Percentiles rank a stretch among this genome's conserved stretches.
phyloP scores from a whole-genome alignment of 2,329 filamentous ascomycete species.

The Paracamarosporium sp. region DNA sequence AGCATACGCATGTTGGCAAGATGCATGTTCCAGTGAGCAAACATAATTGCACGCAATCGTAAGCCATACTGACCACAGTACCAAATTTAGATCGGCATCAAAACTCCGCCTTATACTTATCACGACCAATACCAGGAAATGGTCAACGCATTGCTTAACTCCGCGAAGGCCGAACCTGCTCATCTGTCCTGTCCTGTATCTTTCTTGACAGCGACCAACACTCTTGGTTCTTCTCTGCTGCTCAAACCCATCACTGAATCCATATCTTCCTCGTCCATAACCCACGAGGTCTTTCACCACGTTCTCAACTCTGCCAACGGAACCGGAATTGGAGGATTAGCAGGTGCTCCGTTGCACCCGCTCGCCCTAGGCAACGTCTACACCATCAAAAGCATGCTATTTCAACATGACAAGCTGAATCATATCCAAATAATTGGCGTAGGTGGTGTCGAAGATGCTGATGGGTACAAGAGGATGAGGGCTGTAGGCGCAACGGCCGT shows the following conservation, averaged over 20 bases:
- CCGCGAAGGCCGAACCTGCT: slow-evolving; percentile 25
- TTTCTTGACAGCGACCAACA: slow-evolving; percentile 80
- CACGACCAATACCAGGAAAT: slow-evolving; percentile 68
- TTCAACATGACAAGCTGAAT: slow-evolving; percentile 55
- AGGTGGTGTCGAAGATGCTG: slow-evolving; percentile 72
- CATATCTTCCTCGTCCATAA: slow-evolving; percentile 7
- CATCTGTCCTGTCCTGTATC: slow-evolving; percentile 53
- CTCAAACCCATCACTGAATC: slow-evolving; percentile 44
- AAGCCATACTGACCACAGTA: not conserved
- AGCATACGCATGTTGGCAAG: slow-evolving; percentile 26
- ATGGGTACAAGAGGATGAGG: slow-evolving; percentile 68
- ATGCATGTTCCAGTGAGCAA: slow-evolving; percentile 41
- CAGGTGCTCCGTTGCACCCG: slow-evolving; percentile 74
- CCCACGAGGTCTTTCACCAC: slow-evolving; percentile 26
- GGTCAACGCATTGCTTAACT: slow-evolving; percentile 56
- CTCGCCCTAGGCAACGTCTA: slow-evolving; percentile 77
- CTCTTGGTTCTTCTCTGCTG: slow-evolving; percentile 72
- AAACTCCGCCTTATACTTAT: slow-evolving; percentile 79
- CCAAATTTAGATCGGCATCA: slow-evolving; percentile 64
- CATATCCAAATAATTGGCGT: slow-evolving; percentile 73
- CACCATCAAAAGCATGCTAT: slow-evolving; percentile 68
- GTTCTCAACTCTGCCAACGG: slow-evolving; percentile 60
- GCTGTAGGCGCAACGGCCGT: slow-evolving; percentile 70
- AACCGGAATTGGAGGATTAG: slow-evolving; percentile 72
- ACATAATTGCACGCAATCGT: no score